These are phyloP conservation scores for Diplodia scrobiculata DNA, from an alignment of 2,329 filamentous ascomycete genomes.

Conservation along the genomic window DNA sequence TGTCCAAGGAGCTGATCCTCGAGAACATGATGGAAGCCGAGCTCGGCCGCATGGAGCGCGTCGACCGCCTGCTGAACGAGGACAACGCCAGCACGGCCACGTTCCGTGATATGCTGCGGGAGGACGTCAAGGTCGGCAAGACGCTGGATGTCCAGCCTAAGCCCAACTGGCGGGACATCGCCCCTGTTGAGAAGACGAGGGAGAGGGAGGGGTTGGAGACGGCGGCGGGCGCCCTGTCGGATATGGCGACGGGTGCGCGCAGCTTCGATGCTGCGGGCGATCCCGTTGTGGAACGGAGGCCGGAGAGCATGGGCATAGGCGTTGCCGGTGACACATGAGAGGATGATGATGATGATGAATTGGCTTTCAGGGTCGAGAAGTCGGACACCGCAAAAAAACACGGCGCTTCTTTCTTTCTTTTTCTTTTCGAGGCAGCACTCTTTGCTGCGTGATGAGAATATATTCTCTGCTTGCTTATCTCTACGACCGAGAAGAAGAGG, in stretches of 20 bases:
- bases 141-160: slow-evolving; percentile 11
- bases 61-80: slow-evolving; percentile 41
- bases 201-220: slow-evolving; percentile 13
- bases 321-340: slow-evolving; percentile 8
- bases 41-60: slow-evolving; percentile 50
- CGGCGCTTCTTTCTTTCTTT: slow-evolving; percentile 1
- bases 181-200: slow-evolving; percentile 3
- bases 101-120: slow-evolving; percentile 41
- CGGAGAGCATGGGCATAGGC: slow-evolving; percentile 13
- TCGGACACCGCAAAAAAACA: neutral
- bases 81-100: slow-evolving; percentile 36
- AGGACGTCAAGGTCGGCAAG: slow-evolving; percentile 37
- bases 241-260: slow-evolving; percentile 4
- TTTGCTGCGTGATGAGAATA: neutral
- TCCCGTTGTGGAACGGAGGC: slow-evolving; percentile 8
- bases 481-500: neutral
- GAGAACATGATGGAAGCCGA: slow-evolving; percentile 73
- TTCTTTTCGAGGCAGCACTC: neutral
- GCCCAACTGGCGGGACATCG: slow-evolving; percentile 20
- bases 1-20: slow-evolving; percentile 76
- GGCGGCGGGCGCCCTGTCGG: slow-evolving; percentile 1
- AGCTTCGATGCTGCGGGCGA: slow-evolving; percentile 13
- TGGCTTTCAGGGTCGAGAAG: neutral
- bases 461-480: neutral
- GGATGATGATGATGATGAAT: neutral